These are phyloP conservation scores for Cucurbitaria berberidis DNA, from an alignment of 2,329 filamentous ascomycete genomes.

Conservation along the genomic window DNA sequence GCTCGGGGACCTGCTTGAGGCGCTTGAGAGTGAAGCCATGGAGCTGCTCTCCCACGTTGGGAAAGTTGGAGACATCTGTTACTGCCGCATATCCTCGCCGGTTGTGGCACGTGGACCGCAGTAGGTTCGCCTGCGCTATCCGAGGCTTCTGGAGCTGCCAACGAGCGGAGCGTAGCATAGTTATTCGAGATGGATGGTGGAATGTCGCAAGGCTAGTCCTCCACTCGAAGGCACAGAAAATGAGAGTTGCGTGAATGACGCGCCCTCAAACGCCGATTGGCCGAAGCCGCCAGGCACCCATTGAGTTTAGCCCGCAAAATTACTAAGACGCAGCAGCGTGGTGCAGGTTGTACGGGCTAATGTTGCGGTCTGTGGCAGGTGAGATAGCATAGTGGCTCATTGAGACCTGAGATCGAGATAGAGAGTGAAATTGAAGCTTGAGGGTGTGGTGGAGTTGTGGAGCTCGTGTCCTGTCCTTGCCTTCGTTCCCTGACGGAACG, in stretches of 20 bases:
- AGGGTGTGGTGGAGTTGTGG: slow-evolving; percentile 17
- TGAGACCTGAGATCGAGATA: background rate
- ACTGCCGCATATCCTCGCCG: slow-evolving; percentile 64
- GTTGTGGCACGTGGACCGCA: slow-evolving; percentile 12
- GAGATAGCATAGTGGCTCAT: slow-evolving; percentile 7
- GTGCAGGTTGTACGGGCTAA: slow-evolving; percentile 11
- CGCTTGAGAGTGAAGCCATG: slow-evolving; percentile 92
- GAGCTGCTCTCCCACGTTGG: slow-evolving; percentile 80
- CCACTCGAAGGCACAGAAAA: slow-evolving; percentile 15
- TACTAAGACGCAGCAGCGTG: slow-evolving; percentile 19
- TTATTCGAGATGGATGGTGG: slow-evolving; percentile 11
- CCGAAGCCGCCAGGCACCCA: slow-evolving; percentile 14
- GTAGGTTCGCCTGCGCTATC: slow-evolving; percentile 11
- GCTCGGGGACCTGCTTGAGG: slow-evolving; percentile 89
- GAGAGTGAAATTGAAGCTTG: slow-evolving; percentile 11
- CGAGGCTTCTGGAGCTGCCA: slow-evolving; percentile 35
- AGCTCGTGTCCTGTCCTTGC: slow-evolving; percentile 16
- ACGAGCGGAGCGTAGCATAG: slow-evolving; percentile 49
- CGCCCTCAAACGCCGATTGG: slow-evolving; percentile 30
- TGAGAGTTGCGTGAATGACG: slow-evolving; percentile 19
- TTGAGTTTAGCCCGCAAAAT: slow-evolving; percentile 28
- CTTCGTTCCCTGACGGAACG: slow-evolving; percentile 13
- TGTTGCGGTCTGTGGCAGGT: slow-evolving; percentile 3
- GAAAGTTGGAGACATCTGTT: slow-evolving; percentile 76
- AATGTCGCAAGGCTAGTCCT: slow-evolving; percentile 1